Conservation (phyloP, 805 yeast genomes). For the Metschnikowia noctiluminum region DNA sequence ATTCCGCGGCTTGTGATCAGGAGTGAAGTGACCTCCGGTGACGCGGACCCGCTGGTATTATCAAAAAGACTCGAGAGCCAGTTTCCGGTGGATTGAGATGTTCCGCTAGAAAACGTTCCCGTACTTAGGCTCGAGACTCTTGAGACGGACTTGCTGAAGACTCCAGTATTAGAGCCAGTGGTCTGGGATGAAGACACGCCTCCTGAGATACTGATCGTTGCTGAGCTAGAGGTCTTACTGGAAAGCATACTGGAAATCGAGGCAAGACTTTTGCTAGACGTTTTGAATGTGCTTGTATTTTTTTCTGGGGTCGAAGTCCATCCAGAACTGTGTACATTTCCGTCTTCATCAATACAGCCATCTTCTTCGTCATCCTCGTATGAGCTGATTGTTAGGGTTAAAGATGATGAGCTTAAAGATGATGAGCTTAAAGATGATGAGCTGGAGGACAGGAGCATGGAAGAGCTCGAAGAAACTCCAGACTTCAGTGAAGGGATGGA, state of each 20-base stretch:
- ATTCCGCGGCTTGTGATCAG: neutral
- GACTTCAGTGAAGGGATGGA: neutral
- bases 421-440: too few species aligned
- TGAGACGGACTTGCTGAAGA: too few species aligned
- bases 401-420: too few species aligned
- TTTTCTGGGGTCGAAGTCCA: neutral
- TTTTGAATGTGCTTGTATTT: neutral
- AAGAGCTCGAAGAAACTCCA: neutral
- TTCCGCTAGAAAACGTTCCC: too few species aligned
- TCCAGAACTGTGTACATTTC: neutral
- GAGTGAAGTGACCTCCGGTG: neutral
- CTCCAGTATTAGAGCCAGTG: too few species aligned
- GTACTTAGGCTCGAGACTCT: too few species aligned
- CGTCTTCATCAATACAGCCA: constrained; percentile 1
- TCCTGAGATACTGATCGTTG: too few species aligned
- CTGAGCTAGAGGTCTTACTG: too few species aligned
- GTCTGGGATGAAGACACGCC: neutral
- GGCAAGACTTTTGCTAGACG: neutral
- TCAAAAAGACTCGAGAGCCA: neutral
- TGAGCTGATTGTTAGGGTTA: too few species aligned
- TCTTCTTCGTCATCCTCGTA: neutral
- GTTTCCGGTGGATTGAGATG: neutral
- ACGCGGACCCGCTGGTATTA: neutral
- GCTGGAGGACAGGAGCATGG: neutral
- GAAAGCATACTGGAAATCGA: too few species aligned